A percentile compares a stretch with the other conserved stretches of the same genome.
Conservation (phyloP, 2,329 filamentous ascomycete species). For the Trichoderma koningii region DNA sequence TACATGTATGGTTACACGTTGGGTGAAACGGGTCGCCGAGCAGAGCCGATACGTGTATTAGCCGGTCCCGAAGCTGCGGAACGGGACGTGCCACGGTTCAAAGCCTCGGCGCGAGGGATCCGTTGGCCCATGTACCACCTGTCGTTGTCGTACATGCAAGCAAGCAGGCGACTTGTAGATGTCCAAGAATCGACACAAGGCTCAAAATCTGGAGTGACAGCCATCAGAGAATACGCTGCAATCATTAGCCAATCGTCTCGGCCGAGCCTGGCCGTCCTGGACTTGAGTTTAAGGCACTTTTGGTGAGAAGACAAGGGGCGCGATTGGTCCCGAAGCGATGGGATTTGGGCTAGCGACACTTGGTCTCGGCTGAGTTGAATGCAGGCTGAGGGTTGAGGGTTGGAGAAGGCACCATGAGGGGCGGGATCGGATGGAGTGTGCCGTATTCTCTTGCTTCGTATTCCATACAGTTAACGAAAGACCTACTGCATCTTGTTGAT, state of each 20-base stretch:
- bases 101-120: not conserved
- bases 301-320: slow-evolving; percentile 12
- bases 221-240: too few species aligned
- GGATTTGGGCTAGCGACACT: slow-evolving; percentile 1
- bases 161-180: too few species aligned
- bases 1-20: not conserved
- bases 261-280: not conserved
- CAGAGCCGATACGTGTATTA: not conserved
- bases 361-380: too few species aligned
- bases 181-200: not conserved
- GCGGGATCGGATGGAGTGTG: not conserved
- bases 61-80: slow-evolving; percentile 4
- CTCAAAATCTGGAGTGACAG: too few species aligned
- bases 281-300: not conserved
- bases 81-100: not conserved
- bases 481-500: too few species aligned
- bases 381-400: too few species aligned
- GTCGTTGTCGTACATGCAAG: not conserved
- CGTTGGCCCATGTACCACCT: not conserved
- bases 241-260: not conserved
- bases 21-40: not conserved
- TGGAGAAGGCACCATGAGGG: not conserved
- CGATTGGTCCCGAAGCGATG: slow-evolving; percentile 16
- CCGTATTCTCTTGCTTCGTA: not conserved
- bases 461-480: not conserved